Evolutionary conservation across 768 basidiomycete genomes (phyloP).

Genomic region (Postia placenta): DNA sequence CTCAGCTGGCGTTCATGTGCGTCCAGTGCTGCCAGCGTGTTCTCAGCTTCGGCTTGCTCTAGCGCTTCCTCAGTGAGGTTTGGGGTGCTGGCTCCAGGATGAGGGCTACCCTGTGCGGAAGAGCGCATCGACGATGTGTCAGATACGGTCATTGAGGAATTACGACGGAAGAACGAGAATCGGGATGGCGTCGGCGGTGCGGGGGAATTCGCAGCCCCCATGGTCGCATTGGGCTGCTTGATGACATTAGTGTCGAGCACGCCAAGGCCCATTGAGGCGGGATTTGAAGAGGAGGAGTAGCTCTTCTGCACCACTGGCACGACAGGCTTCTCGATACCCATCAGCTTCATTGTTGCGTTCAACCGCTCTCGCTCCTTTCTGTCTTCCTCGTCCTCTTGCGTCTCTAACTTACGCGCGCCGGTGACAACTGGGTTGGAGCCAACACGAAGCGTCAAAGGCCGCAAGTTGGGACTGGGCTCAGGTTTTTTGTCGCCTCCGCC

Average conservation of each 20-base stretch:
- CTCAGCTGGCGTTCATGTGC: conserved; percentile 69
- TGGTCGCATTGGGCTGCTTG: conserved; percentile 12
- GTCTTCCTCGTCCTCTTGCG: conserved; percentile 90
- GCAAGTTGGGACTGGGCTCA: conserved; percentile 44
- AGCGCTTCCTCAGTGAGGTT: conserved; percentile 70
- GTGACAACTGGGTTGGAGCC: conserved; percentile 51
- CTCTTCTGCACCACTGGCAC: conserved; percentile 35
- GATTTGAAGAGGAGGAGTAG: conserved; percentile 28
- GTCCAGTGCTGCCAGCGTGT: conserved; percentile 71
- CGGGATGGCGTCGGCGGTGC: conserved; percentile 33
- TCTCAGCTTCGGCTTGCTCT: conserved; percentile 74
- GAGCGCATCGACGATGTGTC: conserved; percentile 47
- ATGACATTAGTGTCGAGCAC: not conserved
- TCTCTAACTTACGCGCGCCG: conserved; percentile 75
- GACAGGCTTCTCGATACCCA: conserved; percentile 79
- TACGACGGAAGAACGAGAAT: conserved; percentile 66
- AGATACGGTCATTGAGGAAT: conserved; percentile 38
- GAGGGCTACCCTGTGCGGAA: conserved; percentile 15
- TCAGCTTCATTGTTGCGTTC: conserved; percentile 87
- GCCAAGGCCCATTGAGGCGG: not conserved
- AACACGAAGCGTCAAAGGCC: conserved; percentile 70
- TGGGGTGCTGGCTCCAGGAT: conserved; percentile 15
- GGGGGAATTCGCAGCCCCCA: conserved; percentile 18
- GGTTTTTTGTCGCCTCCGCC: conserved; percentile 57
- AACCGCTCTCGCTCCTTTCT: conserved; percentile 80